A percentile compares a stretch with the other conserved stretches of the same genome.
Evolutionary conservation across 306 rosid genomes (phyloP).

Genomic region (Castanea crenata): DNA sequence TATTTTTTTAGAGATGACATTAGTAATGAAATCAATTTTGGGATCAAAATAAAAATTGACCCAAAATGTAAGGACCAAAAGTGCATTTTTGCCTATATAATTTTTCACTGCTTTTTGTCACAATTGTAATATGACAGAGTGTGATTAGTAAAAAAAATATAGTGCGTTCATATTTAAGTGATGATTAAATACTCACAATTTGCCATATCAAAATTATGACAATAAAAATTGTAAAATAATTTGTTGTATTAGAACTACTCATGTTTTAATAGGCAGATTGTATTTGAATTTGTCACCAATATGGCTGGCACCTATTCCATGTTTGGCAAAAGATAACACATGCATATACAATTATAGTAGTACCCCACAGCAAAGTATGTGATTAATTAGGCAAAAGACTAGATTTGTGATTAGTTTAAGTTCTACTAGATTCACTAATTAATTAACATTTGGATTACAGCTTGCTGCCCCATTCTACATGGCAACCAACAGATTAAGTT

Average conservation of each 20-base stretch:
- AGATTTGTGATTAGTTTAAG: neutral
- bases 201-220: rapidly evolving
- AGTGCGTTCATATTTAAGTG: rapidly evolving
- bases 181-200: rapidly evolving
- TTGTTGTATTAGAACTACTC: no score
- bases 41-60: no score
- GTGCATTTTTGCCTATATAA: no score
- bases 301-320: neutral
- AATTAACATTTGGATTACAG: neutral
- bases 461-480: neutral
- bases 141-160: rapidly evolving
- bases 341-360: no score
- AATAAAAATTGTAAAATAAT: no score
- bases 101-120: no score
- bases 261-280: neutral
- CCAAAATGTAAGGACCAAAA: no score
- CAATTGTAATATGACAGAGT: rapidly evolving
- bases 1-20: no score
- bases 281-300: neutral
- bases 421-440: neutral
- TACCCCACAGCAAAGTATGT: no score
- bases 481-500: neutral
- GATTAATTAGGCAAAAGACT: no score
- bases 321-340: neutral
- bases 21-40: no score